Conservation (phyloP, 345 rosid species). For the Syzygium aqueum region DNA sequence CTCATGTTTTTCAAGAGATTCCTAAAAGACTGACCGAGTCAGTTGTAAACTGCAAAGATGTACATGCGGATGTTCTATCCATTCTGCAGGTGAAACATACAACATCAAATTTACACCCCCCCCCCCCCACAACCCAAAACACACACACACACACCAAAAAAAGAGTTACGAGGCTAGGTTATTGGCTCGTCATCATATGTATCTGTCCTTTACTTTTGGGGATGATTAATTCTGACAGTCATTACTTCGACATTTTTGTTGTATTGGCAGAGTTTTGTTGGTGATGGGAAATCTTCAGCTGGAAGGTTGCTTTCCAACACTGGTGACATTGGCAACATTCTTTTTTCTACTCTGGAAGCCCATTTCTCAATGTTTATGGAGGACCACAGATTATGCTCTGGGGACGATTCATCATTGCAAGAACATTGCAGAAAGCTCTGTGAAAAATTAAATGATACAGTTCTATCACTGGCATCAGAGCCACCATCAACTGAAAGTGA, state of each 20-base stretch:
- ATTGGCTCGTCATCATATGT: background rate
- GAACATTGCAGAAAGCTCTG: slow-evolving; percentile 44
- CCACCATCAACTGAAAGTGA: slow-evolving; percentile 11
- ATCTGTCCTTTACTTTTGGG: background rate
- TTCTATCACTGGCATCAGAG: slow-evolving; percentile 31
- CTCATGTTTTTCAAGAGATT: slow-evolving; percentile 20
- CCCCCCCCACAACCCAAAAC: background rate
- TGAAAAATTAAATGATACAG: slow-evolving; percentile 28
- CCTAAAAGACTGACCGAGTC: slow-evolving; percentile 43
- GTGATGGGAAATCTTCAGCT: slow-evolving; percentile 39
- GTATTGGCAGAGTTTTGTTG: slow-evolving; percentile 31
- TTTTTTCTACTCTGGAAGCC: slow-evolving; percentile 57
- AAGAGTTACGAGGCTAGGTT: background rate
- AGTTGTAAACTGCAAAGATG: slow-evolving; percentile 39
- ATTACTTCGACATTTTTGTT: background rate
- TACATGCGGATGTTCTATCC: slow-evolving; percentile 35
- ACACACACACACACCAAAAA: background rate
- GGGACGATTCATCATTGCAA: slow-evolving; percentile 17
- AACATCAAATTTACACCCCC: background rate
- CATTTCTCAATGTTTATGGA: slow-evolving; percentile 25
- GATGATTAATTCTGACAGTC: background rate
- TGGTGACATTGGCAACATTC: slow-evolving; percentile 41
- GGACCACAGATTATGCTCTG: slow-evolving; percentile 10
- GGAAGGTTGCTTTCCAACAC: slow-evolving; percentile 41
- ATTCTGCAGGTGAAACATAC: slow-evolving; percentile 45